Evolutionary conservation across 2,329 filamentous ascomycete species (phyloP).

Genomic region (Phyllosticta capitalensis): DNA sequence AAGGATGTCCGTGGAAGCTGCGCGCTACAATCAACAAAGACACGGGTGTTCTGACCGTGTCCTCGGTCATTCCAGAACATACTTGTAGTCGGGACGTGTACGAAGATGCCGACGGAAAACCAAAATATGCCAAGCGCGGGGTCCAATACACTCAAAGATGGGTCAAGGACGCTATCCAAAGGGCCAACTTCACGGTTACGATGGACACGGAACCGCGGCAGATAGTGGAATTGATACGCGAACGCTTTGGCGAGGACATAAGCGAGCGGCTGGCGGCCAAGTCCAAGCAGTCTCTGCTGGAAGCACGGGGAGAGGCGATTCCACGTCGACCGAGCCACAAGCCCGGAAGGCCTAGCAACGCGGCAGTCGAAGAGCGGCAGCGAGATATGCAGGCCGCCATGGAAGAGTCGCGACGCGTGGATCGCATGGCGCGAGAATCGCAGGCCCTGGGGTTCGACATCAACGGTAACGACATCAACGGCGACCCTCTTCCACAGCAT

Average conservation of each 20-base stretch:
- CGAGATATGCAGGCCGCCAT: slow-evolving; percentile 10
- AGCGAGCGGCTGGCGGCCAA: slow-evolving; percentile 11
- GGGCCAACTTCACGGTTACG: slow-evolving; percentile 10
- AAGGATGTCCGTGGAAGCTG: slow-evolving; percentile 12
- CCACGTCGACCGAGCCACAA: slow-evolving; percentile 11
- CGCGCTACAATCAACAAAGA: slow-evolving; percentile 12
- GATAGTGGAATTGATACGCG: slow-evolving; percentile 11
- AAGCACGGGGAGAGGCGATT: slow-evolving; percentile 9
- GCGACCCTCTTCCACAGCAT: slow-evolving; percentile 1
- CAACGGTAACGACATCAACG: slow-evolving; percentile 9
- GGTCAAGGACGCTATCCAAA: slow-evolving; percentile 12
- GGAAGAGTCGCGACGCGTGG: slow-evolving; percentile 4
- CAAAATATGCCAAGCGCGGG: slow-evolving; percentile 13
- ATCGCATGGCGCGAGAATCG: slow-evolving; percentile 6
- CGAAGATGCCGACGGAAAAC: slow-evolving; percentile 12
- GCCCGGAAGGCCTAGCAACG: slow-evolving; percentile 5
- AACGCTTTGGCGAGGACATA: slow-evolving; percentile 12
- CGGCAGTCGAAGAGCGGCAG: slow-evolving; percentile 5
- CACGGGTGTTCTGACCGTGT: slow-evolving; percentile 10
- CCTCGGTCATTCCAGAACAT: slow-evolving; percentile 11
- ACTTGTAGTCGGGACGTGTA: slow-evolving; percentile 10
- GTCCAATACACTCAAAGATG: slow-evolving; percentile 14
- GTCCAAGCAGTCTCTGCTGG: slow-evolving; percentile 11
- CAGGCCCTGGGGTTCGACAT: slow-evolving; percentile 5
- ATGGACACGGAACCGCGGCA: slow-evolving; percentile 10